These are phyloP conservation scores for Mucor circinelloides DNA, from an alignment of 371 early-diverging fungal species.

Conservation along the genomic window DNA sequence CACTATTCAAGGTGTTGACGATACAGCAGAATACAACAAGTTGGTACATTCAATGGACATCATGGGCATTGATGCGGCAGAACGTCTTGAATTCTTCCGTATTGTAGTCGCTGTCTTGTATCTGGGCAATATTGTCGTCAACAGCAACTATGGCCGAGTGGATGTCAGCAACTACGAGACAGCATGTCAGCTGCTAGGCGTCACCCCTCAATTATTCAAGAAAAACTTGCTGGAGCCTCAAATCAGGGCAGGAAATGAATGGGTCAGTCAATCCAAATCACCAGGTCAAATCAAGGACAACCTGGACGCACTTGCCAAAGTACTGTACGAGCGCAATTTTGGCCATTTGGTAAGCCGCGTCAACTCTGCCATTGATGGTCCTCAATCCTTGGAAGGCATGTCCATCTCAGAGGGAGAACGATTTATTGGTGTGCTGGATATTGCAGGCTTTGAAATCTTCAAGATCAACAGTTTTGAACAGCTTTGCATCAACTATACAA, in stretches of 20 bases:
- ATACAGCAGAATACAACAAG: slow-evolving; percentile 77
- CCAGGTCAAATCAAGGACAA: slow-evolving; percentile 89
- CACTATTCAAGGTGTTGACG: slow-evolving; percentile 94
- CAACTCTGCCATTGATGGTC: slow-evolving; percentile 85
- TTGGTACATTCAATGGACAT: slow-evolving; percentile 80
- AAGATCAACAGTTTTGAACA: slow-evolving; percentile 99
- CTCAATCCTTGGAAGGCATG: slow-evolving; percentile 47
- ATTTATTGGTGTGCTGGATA: slow-evolving; percentile 99
- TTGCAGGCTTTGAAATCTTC: slow-evolving; percentile 99
- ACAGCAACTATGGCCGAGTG: slow-evolving; percentile 77
- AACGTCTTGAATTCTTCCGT: slow-evolving; percentile 82
- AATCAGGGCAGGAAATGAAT: slow-evolving; percentile 97
- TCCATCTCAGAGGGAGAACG: slow-evolving; percentile 1
- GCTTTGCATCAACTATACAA: slow-evolving; percentile 99
- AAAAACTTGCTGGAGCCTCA: slow-evolving; percentile 89
- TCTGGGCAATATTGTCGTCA: slow-evolving; percentile 91
- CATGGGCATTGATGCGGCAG: slow-evolving; percentile 81
- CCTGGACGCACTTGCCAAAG: slow-evolving; percentile 94
- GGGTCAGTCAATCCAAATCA: slow-evolving; percentile 93
- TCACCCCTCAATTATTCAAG: slow-evolving; percentile 86
- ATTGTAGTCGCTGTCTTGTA: slow-evolving; percentile 94
- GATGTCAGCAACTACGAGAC: slow-evolving; percentile 79
- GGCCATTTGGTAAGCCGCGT: slow-evolving; percentile 88
- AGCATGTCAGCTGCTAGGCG: slow-evolving; percentile 94
- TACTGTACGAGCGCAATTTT: slow-evolving; percentile 98